Evolutionary conservation across 352 stramenopile species (phyloP).

Genomic region (Phytophthora melonis): DNA sequence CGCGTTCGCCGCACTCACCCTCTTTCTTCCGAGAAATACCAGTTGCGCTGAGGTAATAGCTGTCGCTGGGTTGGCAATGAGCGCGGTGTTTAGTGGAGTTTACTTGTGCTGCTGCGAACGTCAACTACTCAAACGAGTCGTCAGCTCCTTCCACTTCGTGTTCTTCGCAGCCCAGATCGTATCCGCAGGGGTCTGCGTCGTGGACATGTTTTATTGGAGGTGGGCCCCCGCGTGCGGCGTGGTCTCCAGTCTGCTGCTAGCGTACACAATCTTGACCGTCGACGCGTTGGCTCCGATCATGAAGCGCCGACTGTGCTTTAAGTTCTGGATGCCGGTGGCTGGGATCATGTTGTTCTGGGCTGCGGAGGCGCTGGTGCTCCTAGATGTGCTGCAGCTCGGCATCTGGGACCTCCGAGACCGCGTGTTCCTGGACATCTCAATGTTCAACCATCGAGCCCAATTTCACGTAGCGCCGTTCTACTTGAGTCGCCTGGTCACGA

Average conservation of each 20-base stretch:
- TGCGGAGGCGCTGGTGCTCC: not conserved
- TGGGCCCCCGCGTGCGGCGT: constrained; percentile 10
- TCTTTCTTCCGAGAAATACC: constrained; percentile 4
- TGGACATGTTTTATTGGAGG: constrained; percentile 15
- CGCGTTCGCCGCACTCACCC: not conserved
- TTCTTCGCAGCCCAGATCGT: not conserved
- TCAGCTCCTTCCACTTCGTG: constrained; percentile 9
- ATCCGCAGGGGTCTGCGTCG: not conserved
- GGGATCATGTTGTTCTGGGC: not conserved
- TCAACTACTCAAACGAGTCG: constrained; percentile 11
- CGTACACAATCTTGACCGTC: constrained; percentile 6
- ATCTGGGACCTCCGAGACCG: constrained; percentile 19
- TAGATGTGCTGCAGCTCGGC: constrained; percentile 5
- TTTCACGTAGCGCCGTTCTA: constrained; percentile 22
- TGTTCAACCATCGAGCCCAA: not conserved
- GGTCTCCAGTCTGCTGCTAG: not conserved
- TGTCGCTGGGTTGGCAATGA: not conserved
- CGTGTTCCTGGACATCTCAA: constrained; percentile 11
- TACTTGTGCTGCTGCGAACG: constrained; percentile 21
- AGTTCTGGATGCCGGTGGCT: constrained; percentile 6
- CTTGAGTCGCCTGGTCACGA: constrained; percentile 16
- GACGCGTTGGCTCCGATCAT: constrained; percentile 21
- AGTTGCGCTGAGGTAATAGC: not conserved
- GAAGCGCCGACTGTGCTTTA: constrained; percentile 14
- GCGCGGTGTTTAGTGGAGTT: not conserved